Evolutionary conservation across 108 stramenopile genomes (phyloP).

Genomic region (Fragilariopsis cylindrus): DNA sequence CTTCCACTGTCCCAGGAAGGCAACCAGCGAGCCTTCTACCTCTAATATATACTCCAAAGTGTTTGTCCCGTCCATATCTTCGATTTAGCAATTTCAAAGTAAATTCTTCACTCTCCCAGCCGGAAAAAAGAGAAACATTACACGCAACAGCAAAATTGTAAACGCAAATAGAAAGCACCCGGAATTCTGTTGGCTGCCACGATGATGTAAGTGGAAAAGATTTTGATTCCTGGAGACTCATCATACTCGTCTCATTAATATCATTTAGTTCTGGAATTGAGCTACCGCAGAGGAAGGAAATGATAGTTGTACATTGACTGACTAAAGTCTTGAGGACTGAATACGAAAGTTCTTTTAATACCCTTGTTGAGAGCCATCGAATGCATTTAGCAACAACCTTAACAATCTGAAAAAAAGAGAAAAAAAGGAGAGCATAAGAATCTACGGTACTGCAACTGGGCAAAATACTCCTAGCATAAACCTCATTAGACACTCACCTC

Average conservation of each 20-base stretch:
- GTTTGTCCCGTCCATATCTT: slow-evolving; percentile 36
- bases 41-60: slow-evolving; percentile 64
- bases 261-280: slow-evolving; percentile 9
- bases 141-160: slow-evolving; percentile 75
- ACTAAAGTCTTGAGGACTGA: slow-evolving; percentile 11
- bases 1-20: slow-evolving; percentile 22
- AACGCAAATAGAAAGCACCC: slow-evolving; percentile 48
- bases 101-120: slow-evolving; percentile 79
- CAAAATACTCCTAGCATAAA: background rate
- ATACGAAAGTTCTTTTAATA: slow-evolving; percentile 10
- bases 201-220: slow-evolving; percentile 39
- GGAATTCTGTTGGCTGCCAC: slow-evolving; percentile 46
- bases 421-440: background rate
- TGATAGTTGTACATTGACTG: slow-evolving; percentile 11
- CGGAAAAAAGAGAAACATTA: slow-evolving; percentile 79
- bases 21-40: slow-evolving; percentile 55
- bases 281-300: slow-evolving; percentile 20
- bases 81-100: slow-evolving; percentile 49
- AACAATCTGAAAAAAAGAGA: slow-evolving; percentile 12
- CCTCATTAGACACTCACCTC: slow-evolving; percentile 28
- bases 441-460: too few species aligned
- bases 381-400: slow-evolving; percentile 22
- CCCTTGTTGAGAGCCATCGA: slow-evolving; percentile 14
- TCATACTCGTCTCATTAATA: slow-evolving; percentile 1
- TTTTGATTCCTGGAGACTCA: slow-evolving; percentile 11